phyloP scores from a whole-genome alignment of 768 basidiomycete genomes.

The Xerocomellus chrysenteron region DNA sequence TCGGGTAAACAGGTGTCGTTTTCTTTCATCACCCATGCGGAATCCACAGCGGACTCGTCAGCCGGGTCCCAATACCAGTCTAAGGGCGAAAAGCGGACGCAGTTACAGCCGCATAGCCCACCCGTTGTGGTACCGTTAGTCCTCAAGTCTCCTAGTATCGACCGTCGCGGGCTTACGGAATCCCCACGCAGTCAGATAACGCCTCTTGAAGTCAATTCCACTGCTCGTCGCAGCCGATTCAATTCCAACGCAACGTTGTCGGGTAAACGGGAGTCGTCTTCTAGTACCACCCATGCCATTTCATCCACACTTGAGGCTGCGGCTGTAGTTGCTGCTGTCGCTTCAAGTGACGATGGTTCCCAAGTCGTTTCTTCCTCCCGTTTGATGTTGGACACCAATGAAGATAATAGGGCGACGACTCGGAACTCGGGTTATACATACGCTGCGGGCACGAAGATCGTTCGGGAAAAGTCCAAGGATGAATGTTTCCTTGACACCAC shows the following conservation, averaged over 20 bases:
- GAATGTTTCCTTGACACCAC: background rate
- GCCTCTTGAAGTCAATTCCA: background rate
- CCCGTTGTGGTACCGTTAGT: background rate
- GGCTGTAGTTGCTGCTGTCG: background rate
- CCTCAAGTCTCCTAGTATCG: background rate
- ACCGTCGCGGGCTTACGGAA: background rate
- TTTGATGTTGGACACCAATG: background rate
- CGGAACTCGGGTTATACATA: background rate
- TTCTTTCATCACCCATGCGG: too few relatives aligned
- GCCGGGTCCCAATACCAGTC: background rate
- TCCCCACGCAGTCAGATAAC: background rate
- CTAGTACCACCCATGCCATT: background rate
- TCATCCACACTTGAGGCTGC: background rate
- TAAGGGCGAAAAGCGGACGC: background rate
- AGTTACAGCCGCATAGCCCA: background rate
- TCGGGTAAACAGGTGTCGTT: background rate
- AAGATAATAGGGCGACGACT: background rate
- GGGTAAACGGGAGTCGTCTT: background rate
- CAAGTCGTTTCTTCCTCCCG: background rate
- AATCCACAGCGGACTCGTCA: background rate
- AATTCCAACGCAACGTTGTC: background rate
- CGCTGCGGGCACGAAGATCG: background rate
- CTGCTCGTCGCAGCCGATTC: background rate
- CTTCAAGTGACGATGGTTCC: background rate
- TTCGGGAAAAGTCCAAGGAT: background rate